Conservation (phyloP, 2,329 filamentous ascomycete genomes). For the Tolypocladium album region DNA sequence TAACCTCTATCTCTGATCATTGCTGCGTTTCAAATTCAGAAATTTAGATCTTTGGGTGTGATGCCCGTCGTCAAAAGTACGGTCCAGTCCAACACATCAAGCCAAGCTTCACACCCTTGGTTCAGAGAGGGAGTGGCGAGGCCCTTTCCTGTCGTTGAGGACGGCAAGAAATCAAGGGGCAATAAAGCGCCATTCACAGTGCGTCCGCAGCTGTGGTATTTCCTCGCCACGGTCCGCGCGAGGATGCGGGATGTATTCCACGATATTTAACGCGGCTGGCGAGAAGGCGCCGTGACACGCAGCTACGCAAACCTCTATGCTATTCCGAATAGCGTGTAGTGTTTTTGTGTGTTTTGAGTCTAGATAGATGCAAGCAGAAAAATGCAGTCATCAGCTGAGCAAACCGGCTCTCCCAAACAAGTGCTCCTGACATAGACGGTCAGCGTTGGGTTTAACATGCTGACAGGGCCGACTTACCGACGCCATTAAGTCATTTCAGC, state of each 20-base stretch:
- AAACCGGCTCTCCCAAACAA: not conserved
- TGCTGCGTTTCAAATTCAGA: no score
- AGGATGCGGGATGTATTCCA: not conserved
- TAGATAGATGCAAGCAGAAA: not conserved
- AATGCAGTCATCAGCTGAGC: not conserved
- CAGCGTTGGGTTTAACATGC: not conserved
- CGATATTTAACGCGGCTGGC: not conserved
- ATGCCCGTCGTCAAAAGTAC: no score
- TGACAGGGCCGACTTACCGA: not conserved
- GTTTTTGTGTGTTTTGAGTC: not conserved
- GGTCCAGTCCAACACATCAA: not conserved
- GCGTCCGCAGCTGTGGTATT: not conserved
- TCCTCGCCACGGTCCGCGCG: not conserved
- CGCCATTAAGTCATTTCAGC: constrained; percentile 3
- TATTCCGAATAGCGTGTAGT: not conserved
- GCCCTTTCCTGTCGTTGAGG: not conserved
- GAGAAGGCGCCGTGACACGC: not conserved
- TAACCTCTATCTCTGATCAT: not conserved
- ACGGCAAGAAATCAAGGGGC: not conserved
- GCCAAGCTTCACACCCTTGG: not conserved
- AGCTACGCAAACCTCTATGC: not conserved
- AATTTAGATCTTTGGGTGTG: not conserved
- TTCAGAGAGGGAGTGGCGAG: not conserved
- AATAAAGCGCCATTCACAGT: not conserved
- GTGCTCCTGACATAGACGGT: not conserved